Evolutionary conservation across 768 basidiomycete species (phyloP).

Genomic region (Suillus plorans): DNA sequence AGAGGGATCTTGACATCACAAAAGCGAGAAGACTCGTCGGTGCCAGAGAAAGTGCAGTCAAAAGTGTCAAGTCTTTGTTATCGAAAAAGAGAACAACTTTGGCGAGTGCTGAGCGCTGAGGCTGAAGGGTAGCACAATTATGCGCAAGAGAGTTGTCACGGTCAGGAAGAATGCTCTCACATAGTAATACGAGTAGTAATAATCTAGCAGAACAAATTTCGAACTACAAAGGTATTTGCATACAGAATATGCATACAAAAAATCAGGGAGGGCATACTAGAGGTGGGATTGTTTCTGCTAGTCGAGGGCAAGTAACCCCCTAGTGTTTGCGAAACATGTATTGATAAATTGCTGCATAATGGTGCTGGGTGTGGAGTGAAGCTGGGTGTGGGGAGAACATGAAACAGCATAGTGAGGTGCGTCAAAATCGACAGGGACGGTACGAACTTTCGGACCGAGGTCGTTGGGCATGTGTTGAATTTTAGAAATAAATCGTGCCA

Average conservation of each 20-base stretch:
- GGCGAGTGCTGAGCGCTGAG: background rate
- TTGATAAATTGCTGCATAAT: too few relatives aligned
- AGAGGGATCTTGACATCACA: slow-evolving; percentile 46
- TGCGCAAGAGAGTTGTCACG: background rate
- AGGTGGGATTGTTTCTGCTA: background rate
- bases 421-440: background rate
- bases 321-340: background rate
- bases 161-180: background rate
- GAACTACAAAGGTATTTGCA: background rate
- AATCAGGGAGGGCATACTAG: background rate
- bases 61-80: slow-evolving; percentile 56
- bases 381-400: background rate
- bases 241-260: background rate
- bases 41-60: slow-evolving; percentile 69
- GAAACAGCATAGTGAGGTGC: background rate
- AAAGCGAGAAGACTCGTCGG: slow-evolving; percentile 68
- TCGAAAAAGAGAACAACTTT: slow-evolving; percentile 32
- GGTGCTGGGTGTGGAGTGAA: background rate
- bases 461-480: background rate
- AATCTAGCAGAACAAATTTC: background rate
- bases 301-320: background rate
- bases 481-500: background rate
- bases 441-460: background rate
- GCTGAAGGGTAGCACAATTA: background rate
- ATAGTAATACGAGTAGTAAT: background rate